Evolutionary conservation across 768 basidiomycete species (phyloP), one percentile per base, ranked within the genome.

Genomic region (Fomitopsis serialis): DNA sequence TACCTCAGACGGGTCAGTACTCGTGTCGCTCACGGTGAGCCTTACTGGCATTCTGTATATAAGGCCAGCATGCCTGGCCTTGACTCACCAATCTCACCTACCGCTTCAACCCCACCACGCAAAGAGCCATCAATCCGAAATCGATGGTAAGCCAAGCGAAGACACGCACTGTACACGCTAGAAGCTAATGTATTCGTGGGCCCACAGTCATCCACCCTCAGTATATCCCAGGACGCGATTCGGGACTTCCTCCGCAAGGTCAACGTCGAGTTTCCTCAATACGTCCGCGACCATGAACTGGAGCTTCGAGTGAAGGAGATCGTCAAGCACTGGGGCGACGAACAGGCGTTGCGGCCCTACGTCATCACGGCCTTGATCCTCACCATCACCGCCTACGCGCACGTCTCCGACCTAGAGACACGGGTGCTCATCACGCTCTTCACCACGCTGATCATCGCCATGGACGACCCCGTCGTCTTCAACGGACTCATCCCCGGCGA

Each of bases 351-450:
- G 15, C 52, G 44, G 15, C 52, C 29, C 4, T 47, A 53, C 45
- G 45, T 53, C 11, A 23, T 46, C 29, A 53, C 52, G 10, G 45
- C 45, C 4, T 21, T 53, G 34, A 46, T 42, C 44, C 45, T 53
- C 23, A 53, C 52, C 5, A 34, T 46, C 25, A 54, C 52, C 17
- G 55, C 56, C 11, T 61, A 57, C 54, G 36, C 37, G 2, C 59
- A 61, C 13, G 57, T 48, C 21, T 19, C 37, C 17, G 45, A 51
- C 57, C 47, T 59, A 48, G 54, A 69, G 29, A 67, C 64, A 1
- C 63, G 63, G 46, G 63, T 72, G 6, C 64, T 68, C 54, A 70
- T 76, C 27, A 68, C 73, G 3, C 61, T 76, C 9, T 76, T 67
- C 56, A 76, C 75, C 1, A 66, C 73, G 0, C 71, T 66, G 43